These are phyloP conservation scores for Lavandula angustifolia DNA, from an alignment of 257 asterid genomes.

Conservation along the genomic window DNA sequence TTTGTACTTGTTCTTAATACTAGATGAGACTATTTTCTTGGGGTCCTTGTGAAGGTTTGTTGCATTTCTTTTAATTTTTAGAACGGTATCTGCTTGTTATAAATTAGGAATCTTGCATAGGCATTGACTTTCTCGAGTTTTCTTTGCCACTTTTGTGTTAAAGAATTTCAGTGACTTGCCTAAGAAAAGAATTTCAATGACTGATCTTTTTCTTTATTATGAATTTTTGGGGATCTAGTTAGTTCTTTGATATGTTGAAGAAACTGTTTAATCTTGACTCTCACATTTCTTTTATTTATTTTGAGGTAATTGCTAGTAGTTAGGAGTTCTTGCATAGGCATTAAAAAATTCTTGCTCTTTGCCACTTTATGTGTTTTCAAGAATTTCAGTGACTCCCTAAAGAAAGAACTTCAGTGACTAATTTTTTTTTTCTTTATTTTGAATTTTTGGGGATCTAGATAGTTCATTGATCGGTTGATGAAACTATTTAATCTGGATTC, in stretches of 20 bases:
- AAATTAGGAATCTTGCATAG: too few species aligned
- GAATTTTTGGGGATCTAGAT: neutral
- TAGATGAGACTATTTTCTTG: constrained; percentile 5
- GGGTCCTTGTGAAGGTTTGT: neutral
- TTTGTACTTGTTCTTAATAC: constrained; percentile 1
- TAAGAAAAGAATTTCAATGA: too few species aligned
- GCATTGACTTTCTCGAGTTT: too few species aligned
- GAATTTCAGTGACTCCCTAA: neutral
- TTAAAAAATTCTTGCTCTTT: constrained; percentile 15
- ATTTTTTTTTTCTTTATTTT: neutral
- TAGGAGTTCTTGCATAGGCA: constrained; percentile 22
- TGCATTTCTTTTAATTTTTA: neutral
- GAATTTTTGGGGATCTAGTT: neutral
- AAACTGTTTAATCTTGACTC: constrained; percentile 24
- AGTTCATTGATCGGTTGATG: constrained; percentile 16
- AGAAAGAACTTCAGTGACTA: neutral
- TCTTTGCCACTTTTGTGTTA: too few species aligned
- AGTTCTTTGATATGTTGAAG: constrained; percentile 15
- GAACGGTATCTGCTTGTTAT: neutral
- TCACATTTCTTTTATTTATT: constrained; percentile 20
- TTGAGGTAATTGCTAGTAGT: constrained; percentile 5
- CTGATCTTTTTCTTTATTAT: neutral
- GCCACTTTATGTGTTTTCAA: constrained; percentile 4
- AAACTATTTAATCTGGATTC: constrained; percentile 22
- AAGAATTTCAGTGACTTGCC: too few species aligned